Evolutionary conservation across 257 asterid genomes (phyloP).

Genomic region (Verbascum thapsus): DNA sequence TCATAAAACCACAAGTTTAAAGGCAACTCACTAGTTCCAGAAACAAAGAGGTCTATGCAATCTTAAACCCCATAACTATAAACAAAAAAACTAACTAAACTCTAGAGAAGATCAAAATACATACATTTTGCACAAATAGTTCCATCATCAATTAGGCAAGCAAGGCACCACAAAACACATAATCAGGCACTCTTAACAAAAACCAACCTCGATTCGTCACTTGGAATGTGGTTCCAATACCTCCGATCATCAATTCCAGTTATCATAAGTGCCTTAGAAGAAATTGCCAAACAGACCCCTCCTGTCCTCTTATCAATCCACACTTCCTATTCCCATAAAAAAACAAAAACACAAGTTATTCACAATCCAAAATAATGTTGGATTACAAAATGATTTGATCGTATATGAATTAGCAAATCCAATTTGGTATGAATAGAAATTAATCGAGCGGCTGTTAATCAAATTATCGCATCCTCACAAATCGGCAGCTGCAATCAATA

Average conservation of each 20-base stretch:
- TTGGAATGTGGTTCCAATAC: conserved; percentile 77
- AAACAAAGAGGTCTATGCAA: neutral
- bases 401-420: no score
- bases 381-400: no score
- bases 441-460: no score
- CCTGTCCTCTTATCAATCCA: conserved; percentile 86
- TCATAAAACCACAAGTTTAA: neutral
- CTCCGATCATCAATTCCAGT: conserved; percentile 91
- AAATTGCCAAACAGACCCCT: conserved; percentile 72
- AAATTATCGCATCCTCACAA: no score
- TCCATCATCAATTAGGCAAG: neutral
- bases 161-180: neutral
- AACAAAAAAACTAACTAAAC: no score
- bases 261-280: conserved; percentile 72
- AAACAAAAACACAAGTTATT: conserved; percentile 6
- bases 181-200: neutral
- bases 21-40: neutral
- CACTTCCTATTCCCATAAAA: conserved; percentile 48
- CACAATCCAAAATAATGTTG: neutral
- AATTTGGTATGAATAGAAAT: no score
- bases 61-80: no score
- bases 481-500: no score
- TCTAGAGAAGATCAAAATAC: neutral
- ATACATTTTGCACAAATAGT: neutral
- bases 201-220: conserved; percentile 79